Percentiles rank a stretch among this genome's conserved stretches.
Conservation (phyloP, 2,329 filamentous ascomycete species). For the Phymatotrichopsis omnivora region DNA sequence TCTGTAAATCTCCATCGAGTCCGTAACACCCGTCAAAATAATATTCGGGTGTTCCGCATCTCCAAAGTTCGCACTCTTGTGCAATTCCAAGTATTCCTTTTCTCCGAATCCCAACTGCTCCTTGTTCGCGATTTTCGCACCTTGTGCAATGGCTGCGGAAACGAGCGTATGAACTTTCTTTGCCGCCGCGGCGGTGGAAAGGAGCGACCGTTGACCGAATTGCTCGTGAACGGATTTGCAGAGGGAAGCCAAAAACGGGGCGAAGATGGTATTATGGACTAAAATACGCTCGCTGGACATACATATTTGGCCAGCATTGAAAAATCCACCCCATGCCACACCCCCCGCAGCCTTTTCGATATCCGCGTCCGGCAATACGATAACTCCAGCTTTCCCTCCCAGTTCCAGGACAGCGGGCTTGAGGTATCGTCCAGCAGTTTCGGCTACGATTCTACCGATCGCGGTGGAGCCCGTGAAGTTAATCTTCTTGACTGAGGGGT, state of each 20-base stretch:
- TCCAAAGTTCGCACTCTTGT: conserved; percentile 28
- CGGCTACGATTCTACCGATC: conserved; percentile 75
- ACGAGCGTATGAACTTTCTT: conserved; percentile 69
- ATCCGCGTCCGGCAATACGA: conserved; percentile 76
- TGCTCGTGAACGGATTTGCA: conserved; percentile 66
- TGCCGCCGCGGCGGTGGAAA: conserved; percentile 57
- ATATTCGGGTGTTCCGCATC: conserved; percentile 73
- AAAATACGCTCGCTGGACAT: conserved; percentile 89
- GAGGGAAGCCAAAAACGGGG: conserved; percentile 78
- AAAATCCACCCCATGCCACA: conserved; percentile 90
- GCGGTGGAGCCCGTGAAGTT: conserved; percentile 93
- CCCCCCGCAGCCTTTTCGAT: conserved; percentile 84
- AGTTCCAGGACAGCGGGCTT: conserved; percentile 83
- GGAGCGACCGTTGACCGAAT: too few species aligned
- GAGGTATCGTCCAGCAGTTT: conserved; percentile 71
- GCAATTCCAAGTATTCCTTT: too few species aligned
- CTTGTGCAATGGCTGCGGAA: conserved; percentile 69
- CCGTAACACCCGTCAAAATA: conserved; percentile 68
- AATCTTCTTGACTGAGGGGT: conserved; percentile 66
- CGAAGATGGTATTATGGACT: conserved; percentile 74
- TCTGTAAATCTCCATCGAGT: conserved; percentile 60
- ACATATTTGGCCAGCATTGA: conserved; percentile 98
- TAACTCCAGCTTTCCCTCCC: conserved; percentile 90
- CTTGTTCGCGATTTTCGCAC: conserved; percentile 72
- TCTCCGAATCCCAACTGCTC: too few species aligned